Conservation (phyloP, 1,284 basidiomycete genomes). For the Austroboletus rostrupii region DNA sequence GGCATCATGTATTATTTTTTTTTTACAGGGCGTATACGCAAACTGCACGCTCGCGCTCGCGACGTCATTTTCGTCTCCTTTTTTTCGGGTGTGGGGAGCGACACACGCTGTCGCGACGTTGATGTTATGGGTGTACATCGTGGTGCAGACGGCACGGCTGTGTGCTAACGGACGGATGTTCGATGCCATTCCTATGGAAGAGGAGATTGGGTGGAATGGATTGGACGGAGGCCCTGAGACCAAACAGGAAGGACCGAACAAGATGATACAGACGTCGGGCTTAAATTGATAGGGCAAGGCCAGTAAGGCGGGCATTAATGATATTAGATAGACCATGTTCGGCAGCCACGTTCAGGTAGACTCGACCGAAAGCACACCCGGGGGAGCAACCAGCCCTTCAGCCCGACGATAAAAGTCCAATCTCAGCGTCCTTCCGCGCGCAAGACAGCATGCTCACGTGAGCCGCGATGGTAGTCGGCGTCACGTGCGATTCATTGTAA, state of each 20-base stretch:
- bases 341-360: no score
- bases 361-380: not conserved
- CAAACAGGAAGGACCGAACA: not conserved
- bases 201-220: conserved; percentile 16
- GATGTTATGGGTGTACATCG: conserved; percentile 54
- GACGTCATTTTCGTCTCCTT: conserved; percentile 45
- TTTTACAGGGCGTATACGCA: conserved; percentile 54
- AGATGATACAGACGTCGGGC: not conserved
- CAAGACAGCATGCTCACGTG: no score
- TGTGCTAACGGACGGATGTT: conserved; percentile 43
- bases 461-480: not conserved
- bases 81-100: conserved; percentile 53
- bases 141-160: conserved; percentile 38
- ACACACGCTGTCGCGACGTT: conserved; percentile 51
- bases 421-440: no score
- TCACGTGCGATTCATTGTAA: not conserved
- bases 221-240: not conserved
- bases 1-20: no score
- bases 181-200: conserved; percentile 39
- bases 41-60: conserved; percentile 57
- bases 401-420: no score
- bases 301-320: not conserved
- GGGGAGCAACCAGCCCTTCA: not conserved
- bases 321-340: no score
- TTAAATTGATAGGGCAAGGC: no score